Conservation (phyloP, 140 eudicot genomes). For the Erigeron philadelphicus region DNA sequence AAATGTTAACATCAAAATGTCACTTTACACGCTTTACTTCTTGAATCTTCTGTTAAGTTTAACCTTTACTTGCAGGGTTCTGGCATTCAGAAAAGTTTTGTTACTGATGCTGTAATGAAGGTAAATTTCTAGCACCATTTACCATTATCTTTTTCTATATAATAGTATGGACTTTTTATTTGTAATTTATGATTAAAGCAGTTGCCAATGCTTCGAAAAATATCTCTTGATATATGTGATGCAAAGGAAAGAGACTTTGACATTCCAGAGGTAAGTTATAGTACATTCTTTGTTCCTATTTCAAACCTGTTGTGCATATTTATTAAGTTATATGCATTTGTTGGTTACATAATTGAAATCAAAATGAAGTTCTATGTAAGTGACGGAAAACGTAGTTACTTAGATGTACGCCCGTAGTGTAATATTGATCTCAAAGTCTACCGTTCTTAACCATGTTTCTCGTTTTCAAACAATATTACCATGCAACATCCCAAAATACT, state of each 20-base stretch:
- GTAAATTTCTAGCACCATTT: conserved; percentile 27
- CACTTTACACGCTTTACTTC: conserved; percentile 7
- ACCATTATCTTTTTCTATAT: conserved; percentile 7
- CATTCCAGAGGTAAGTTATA: conserved; percentile 57
- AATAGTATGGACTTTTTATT: conserved; percentile 4
- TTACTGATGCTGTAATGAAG: conserved; percentile 52
- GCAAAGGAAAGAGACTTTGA: conserved; percentile 68
- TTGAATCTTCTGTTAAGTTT: conserved; percentile 12
- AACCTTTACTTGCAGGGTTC: conserved; percentile 51
- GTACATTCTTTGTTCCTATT: neutral
- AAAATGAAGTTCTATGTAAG: too few species aligned
- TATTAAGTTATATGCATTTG: too few species aligned
- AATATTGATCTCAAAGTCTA: too few species aligned
- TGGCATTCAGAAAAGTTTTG: conserved; percentile 55
- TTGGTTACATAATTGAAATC: too few species aligned
- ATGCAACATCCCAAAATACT: too few species aligned
- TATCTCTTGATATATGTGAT: conserved; percentile 87
- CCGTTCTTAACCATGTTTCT: too few species aligned
- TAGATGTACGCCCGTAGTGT: too few species aligned
- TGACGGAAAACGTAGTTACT: too few species aligned
- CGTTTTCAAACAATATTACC: too few species aligned
- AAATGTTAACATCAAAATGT: neutral
- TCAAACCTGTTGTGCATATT: neutral
- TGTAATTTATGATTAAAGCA: conserved; percentile 31
- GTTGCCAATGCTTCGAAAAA: conserved; percentile 83